Conservation (phyloP, 2,329 filamentous ascomycete species). For the Cladobotryum mycophilum region DNA sequence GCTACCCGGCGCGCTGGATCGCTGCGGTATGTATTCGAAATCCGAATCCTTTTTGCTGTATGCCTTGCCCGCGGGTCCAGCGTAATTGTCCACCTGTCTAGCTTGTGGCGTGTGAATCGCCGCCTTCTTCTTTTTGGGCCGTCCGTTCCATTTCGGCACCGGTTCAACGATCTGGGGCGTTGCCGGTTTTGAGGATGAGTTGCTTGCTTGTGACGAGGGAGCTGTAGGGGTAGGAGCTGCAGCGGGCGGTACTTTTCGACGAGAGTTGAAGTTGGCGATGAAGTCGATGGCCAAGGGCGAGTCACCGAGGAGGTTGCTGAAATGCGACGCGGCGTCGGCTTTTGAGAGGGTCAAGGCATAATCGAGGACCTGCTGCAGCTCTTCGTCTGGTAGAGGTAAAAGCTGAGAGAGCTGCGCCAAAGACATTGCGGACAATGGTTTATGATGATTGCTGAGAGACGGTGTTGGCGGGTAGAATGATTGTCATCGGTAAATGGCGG, state of each 20-base stretch:
- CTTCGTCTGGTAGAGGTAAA: constrained; percentile 77
- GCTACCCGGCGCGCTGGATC: constrained; percentile 34
- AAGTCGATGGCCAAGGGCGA: constrained; percentile 71
- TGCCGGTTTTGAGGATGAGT: constrained; percentile 19
- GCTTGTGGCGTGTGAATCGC: constrained; percentile 58
- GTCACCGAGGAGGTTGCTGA: constrained; percentile 83
- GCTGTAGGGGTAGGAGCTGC: constrained; percentile 13
- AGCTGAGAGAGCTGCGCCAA: constrained; percentile 67
- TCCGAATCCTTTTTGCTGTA: constrained; percentile 69
- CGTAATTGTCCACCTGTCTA: constrained; percentile 53
- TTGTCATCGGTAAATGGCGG: not conserved
- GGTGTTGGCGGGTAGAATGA: not conserved
- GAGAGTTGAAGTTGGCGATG: constrained; percentile 74
- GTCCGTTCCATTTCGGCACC: constrained; percentile 45
- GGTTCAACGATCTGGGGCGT: constrained; percentile 27
- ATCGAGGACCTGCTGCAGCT: constrained; percentile 75
- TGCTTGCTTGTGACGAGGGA: not conserved
- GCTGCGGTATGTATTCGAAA: constrained; percentile 64
- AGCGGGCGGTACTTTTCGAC: constrained; percentile 39
- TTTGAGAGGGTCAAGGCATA: constrained; percentile 75
- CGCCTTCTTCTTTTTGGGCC: constrained; percentile 51
- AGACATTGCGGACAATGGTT: constrained; percentile 38
- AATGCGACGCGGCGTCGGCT: constrained; percentile 71
- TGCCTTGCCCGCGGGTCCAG: constrained; percentile 58
- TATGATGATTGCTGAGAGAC: not conserved